These are phyloP conservation scores for Zymoseptoria ardabiliae DNA, from an alignment of 2,329 filamentous ascomycete genomes.

Conservation along the genomic window DNA sequence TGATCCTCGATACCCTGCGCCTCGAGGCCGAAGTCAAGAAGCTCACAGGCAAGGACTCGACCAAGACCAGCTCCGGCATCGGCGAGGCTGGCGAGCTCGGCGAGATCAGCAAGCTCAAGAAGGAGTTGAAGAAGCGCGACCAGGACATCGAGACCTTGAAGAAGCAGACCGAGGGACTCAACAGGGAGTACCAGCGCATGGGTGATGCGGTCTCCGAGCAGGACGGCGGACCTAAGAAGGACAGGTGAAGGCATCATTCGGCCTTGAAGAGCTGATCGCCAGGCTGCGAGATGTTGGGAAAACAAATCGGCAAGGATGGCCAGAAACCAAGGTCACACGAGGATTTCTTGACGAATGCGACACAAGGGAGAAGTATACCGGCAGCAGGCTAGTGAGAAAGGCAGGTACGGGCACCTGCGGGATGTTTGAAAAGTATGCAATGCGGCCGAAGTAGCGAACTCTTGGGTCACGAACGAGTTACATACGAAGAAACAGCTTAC, in stretches of 20 bases:
- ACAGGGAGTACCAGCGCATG: conserved; percentile 77
- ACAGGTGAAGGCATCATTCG: conserved; percentile 32
- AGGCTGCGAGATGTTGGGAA: neutral
- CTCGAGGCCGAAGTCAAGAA: conserved; percentile 87
- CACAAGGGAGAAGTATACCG: neutral
- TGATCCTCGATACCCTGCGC: conserved; percentile 87
- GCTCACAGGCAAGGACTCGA: conserved; percentile 59
- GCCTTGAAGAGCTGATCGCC: neutral
- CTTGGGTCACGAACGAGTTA: neutral
- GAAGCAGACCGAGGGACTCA: conserved; percentile 82
- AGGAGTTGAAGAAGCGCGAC: conserved; percentile 65
- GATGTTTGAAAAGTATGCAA: neutral
- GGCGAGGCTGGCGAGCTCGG: conserved; percentile 65
- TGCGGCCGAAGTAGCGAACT: neutral
- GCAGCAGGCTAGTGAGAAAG: neutral
- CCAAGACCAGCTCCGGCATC: conserved; percentile 63
- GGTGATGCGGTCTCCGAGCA: conserved; percentile 69
- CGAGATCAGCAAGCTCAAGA: conserved; percentile 62
- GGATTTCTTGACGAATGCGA: neutral
- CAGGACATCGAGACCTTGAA: conserved; percentile 78
- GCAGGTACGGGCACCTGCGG: neutral
- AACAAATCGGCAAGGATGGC: neutral
- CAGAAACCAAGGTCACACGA: neutral
- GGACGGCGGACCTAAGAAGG: conserved; percentile 48
- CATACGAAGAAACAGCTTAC: neutral